A percentile compares a stretch with the other conserved stretches of the same genome.
Conservation (phyloP, 1,139 yeast species). For the Wickerhamomyces sp. region DNA sequence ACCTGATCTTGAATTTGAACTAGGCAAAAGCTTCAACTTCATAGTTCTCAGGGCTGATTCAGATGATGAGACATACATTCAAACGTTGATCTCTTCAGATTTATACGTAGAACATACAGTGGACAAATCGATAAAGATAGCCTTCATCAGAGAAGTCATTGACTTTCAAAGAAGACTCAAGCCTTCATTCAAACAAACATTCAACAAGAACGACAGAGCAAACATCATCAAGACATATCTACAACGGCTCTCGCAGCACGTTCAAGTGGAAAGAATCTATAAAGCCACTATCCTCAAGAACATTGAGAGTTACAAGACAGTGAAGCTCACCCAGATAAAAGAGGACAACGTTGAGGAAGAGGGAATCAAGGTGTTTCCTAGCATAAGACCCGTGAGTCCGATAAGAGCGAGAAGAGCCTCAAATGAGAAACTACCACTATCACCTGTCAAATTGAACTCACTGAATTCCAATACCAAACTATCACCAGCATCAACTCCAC, state of each 20-base stretch:
- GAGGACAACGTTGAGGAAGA: constrained; percentile 9
- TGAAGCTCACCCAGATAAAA: constrained; percentile 12
- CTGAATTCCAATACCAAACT: constrained; percentile 3
- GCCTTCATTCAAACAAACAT: constrained; percentile 17
- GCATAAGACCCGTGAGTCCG: constrained; percentile 18
- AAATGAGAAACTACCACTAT: constrained; percentile 5
- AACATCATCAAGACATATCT: constrained; percentile 44
- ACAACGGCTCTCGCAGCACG: constrained; percentile 46
- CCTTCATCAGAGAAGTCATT: constrained; percentile 31
- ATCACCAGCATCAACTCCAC: constrained; percentile 1
- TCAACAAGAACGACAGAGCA: constrained; percentile 38
- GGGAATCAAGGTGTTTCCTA: constrained; percentile 18
- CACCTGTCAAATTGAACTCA: constrained; percentile 13
- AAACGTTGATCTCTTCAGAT: constrained; percentile 34
- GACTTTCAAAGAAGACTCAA: constrained; percentile 19
- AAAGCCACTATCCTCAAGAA: constrained; percentile 33
- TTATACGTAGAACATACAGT: constrained; percentile 51
- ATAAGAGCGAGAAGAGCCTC: constrained; percentile 4
- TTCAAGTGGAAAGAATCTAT: constrained; percentile 60
- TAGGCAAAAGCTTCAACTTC: constrained; percentile 38
- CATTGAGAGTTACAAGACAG: constrained; percentile 10
- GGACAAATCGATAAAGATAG: constrained; percentile 28
- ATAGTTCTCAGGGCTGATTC: constrained; percentile 38
- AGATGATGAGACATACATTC: constrained; percentile 39
- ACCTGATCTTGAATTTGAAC: constrained; percentile 16